Conservation (phyloP, 2,329 filamentous ascomycete genomes). For the Aspergillus hortae region DNA sequence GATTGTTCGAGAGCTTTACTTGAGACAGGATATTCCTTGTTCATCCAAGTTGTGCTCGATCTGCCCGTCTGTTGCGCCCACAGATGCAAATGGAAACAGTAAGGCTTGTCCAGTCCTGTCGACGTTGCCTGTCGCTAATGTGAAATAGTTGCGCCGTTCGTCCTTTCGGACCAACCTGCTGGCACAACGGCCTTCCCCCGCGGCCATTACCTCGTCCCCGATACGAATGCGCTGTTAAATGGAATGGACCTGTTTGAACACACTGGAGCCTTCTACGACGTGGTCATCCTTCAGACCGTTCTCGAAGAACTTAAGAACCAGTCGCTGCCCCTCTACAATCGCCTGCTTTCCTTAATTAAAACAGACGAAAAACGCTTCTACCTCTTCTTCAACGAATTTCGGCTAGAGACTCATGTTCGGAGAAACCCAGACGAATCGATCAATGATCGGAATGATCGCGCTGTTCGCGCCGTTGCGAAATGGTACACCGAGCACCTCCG, state of each 20-base stretch:
- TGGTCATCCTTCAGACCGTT: constrained; percentile 94
- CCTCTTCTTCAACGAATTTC: constrained; percentile 98
- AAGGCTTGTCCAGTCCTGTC: constrained; percentile 14
- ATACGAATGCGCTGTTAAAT: constrained; percentile 92
- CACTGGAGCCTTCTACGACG: constrained; percentile 86
- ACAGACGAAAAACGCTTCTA: constrained; percentile 97
- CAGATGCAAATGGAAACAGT: constrained; percentile 76
- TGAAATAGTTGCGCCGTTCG: constrained; percentile 67
- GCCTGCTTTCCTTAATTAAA: constrained; percentile 82
- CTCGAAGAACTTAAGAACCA: constrained; percentile 93
- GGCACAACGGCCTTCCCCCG: constrained; percentile 77
- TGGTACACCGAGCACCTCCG: constrained; percentile 87
- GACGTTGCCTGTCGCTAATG: constrained; percentile 17
- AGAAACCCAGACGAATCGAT: constrained; percentile 77
- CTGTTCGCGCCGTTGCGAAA: constrained; percentile 76
- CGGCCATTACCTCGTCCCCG: constrained; percentile 91
- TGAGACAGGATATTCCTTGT: constrained; percentile 95
- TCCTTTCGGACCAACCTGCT: constrained; percentile 84
- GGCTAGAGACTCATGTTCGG: constrained; percentile 81
- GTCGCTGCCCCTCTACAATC: constrained; percentile 91
- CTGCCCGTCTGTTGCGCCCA: constrained; percentile 72
- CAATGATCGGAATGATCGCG: constrained; percentile 94
- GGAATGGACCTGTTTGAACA: constrained; percentile 98
- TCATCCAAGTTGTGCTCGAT: constrained; percentile 81
- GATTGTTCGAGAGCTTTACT: constrained; percentile 93